Conservation (phyloP, 495 filamentous ascomycete species). For the Letharia lupina region DNA sequence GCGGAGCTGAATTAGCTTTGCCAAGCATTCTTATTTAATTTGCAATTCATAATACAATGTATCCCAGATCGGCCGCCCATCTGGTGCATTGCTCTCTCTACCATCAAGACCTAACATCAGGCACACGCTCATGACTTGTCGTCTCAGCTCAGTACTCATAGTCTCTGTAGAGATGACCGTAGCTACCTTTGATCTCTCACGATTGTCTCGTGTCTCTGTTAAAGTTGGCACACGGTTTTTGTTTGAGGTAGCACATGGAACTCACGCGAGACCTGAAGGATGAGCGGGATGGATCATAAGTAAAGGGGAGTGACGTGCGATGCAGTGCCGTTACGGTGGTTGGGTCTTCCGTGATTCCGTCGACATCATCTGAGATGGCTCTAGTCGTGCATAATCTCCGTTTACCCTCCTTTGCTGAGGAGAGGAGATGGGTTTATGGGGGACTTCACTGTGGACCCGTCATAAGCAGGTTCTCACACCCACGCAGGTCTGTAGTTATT, state of each 20-base stretch:
- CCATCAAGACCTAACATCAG: too few species aligned
- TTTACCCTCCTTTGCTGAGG: background rate
- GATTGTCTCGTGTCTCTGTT: background rate
- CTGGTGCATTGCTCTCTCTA: too few species aligned
- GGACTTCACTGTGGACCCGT: background rate
- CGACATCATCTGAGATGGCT: background rate
- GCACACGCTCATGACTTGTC: too few species aligned
- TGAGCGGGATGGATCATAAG: background rate
- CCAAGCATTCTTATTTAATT: too few species aligned
- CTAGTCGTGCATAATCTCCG: background rate
- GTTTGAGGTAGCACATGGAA: background rate
- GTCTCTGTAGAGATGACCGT: background rate
- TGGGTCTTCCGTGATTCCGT: background rate
- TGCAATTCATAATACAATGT: too few species aligned
- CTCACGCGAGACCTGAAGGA: background rate
- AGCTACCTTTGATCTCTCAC: background rate
- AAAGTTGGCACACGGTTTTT: background rate
- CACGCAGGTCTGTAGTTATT: background rate
- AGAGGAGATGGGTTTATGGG: background rate
- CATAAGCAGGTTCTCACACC: background rate
- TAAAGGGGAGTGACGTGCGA: background rate
- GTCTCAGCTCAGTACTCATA: background rate
- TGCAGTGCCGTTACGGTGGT: background rate
- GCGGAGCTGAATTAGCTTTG: too few species aligned
- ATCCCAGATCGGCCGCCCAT: too few species aligned